Evolutionary conservation across 2,329 filamentous ascomycete species (phyloP).

Genomic region (Stylonectria norvegica): DNA sequence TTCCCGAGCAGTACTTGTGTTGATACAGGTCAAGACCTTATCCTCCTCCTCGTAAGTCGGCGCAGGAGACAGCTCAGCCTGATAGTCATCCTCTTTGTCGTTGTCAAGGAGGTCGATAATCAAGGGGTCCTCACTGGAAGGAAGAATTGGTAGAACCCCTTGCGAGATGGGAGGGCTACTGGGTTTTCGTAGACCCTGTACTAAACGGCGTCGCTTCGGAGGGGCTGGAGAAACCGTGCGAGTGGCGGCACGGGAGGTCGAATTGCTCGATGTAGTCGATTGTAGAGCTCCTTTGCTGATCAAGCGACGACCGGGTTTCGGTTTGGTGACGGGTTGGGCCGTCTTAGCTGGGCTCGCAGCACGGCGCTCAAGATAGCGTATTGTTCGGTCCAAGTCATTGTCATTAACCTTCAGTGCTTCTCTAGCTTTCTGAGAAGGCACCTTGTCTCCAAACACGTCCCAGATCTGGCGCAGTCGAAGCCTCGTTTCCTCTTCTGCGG

Average conservation of each 20-base stretch:
- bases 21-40: constrained; percentile 74
- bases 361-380: constrained; percentile 31
- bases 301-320: constrained; percentile 29
- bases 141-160: constrained; percentile 14
- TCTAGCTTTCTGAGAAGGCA: constrained; percentile 30
- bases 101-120: constrained; percentile 37
- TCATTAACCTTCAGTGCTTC: constrained; percentile 32
- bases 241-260: constrained; percentile 16
- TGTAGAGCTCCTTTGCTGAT: constrained; percentile 31
- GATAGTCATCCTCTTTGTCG: constrained; percentile 41
- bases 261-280: constrained; percentile 10
- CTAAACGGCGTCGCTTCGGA: constrained; percentile 33
- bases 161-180: constrained; percentile 24
- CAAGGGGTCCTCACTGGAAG: constrained; percentile 35
- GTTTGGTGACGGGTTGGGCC: constrained; percentile 8
- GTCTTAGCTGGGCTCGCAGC: too few relatives aligned
- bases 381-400: constrained; percentile 36
- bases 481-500: constrained; percentile 30
- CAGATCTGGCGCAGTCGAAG: constrained; percentile 38
- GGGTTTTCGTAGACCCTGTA: constrained; percentile 35
- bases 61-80: constrained; percentile 33
- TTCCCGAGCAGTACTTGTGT: constrained; percentile 70
- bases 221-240: constrained; percentile 26
- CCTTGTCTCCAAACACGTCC: constrained; percentile 32
- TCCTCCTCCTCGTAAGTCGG: constrained; percentile 33